These are phyloP conservation scores for Lachnellula suecica DNA, from an alignment of 2,329 filamentous ascomycete species.

Conservation along the genomic window DNA sequence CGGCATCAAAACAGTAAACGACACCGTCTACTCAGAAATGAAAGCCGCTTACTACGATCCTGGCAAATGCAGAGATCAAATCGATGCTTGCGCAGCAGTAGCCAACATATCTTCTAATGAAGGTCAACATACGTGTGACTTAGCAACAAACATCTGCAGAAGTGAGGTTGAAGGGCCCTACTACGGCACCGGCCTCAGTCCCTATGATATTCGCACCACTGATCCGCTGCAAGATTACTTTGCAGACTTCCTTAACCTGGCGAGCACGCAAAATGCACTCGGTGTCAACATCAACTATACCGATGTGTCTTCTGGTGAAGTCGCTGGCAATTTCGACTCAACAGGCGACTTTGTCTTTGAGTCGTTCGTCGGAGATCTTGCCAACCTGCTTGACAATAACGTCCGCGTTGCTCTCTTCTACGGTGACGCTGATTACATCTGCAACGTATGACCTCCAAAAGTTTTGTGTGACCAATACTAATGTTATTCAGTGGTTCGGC, in stretches of 20 bases:
- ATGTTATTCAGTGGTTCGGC: slow-evolving; percentile 38
- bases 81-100: background rate
- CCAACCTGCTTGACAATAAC: slow-evolving; percentile 56
- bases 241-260: slow-evolving; percentile 17
- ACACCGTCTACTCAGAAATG: background rate
- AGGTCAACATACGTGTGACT: background rate
- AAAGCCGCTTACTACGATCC: slow-evolving; percentile 2
- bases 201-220: slow-evolving; percentile 38
- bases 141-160: background rate
- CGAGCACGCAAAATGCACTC: slow-evolving; percentile 52
- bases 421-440: slow-evolving; percentile 59
- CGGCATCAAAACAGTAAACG: slow-evolving; percentile 38
- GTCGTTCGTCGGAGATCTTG: slow-evolving; percentile 56
- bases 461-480: background rate
- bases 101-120: background rate
- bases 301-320: slow-evolving; percentile 37
- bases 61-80: slow-evolving; percentile 1
- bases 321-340: slow-evolving; percentile 42
- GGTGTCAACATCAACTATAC: slow-evolving; percentile 61
- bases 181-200: background rate
- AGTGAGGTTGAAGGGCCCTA: background rate
- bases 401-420: slow-evolving; percentile 71
- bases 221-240: slow-evolving; percentile 5
- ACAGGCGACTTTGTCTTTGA: slow-evolving; percentile 61
- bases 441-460: slow-evolving; percentile 39